Evolutionary conservation across 2,329 filamentous ascomycete species (phyloP).

Genomic region (Exutisphaerella laricina): DNA sequence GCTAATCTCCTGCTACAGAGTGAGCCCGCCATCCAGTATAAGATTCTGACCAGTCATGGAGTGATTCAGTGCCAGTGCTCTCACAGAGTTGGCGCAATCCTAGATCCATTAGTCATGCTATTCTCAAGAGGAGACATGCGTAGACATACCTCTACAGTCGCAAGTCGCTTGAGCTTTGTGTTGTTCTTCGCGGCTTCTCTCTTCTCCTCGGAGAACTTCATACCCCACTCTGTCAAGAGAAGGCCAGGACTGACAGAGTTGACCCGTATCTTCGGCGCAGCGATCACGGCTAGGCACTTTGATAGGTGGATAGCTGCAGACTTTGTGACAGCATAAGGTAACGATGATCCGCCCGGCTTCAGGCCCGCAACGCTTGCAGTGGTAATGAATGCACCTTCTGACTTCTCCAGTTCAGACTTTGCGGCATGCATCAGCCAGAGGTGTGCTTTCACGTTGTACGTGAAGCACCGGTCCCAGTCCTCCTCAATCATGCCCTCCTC

Average conservation of each 20-base stretch:
- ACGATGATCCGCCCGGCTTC: slow-evolving; percentile 55
- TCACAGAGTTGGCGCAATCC: slow-evolving; percentile 52
- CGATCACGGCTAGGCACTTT: slow-evolving; percentile 50
- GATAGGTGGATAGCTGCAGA: slow-evolving; percentile 48
- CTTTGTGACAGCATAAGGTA: slow-evolving; percentile 40
- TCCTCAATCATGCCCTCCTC: slow-evolving; percentile 35
- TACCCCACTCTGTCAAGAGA: slow-evolving; percentile 42
- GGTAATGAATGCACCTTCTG: slow-evolving; percentile 57
- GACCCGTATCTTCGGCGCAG: slow-evolving; percentile 52
- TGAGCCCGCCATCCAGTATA: slow-evolving; percentile 42
- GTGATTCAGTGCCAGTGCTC: slow-evolving; percentile 45
- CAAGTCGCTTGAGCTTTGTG: slow-evolving; percentile 47
- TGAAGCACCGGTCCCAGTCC: slow-evolving; percentile 37
- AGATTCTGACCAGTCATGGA: slow-evolving; percentile 51
- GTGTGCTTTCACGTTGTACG: slow-evolving; percentile 59
- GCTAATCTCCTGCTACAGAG: slow-evolving; percentile 13
- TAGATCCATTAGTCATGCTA: slow-evolving; percentile 18
- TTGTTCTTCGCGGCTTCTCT: slow-evolving; percentile 39
- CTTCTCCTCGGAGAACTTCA: slow-evolving; percentile 44
- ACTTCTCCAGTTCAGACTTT: slow-evolving; percentile 50
- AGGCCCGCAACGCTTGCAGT: slow-evolving; percentile 62
- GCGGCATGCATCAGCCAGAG: slow-evolving; percentile 55
- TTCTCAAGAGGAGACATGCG: slow-evolving; percentile 9
- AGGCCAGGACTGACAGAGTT: slow-evolving; percentile 55
- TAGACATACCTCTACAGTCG: slow-evolving; percentile 45